Evolutionary conservation across 139 green algal species (phyloP).

Genomic region (Chlamydomonas incerta): DNA sequence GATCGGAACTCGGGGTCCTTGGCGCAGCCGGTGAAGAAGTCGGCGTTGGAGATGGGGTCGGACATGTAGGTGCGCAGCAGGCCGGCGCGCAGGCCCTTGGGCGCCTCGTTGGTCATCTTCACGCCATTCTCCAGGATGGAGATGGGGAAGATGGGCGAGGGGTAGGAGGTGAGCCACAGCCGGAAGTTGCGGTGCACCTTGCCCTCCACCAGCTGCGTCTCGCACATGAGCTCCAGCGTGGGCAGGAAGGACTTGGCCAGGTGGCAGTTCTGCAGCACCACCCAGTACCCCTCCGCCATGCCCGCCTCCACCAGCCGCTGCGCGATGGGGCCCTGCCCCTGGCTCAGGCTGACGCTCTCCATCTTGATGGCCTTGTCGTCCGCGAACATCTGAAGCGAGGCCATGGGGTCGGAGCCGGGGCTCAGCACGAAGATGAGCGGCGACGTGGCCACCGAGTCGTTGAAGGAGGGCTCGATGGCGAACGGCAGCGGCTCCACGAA

Average conservation of each 20-base stretch:
- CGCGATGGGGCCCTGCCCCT: constrained; percentile 84
- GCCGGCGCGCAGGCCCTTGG: constrained; percentile 72
- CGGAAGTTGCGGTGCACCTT: constrained; percentile 71
- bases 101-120: constrained; percentile 85
- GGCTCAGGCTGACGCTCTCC: constrained; percentile 80
- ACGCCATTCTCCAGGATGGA: constrained; percentile 79
- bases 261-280: constrained; percentile 88
- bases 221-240: constrained; percentile 80
- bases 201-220: constrained; percentile 74
- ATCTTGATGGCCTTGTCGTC: constrained; percentile 74
- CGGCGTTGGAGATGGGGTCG: constrained; percentile 73
- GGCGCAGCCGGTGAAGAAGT: constrained; percentile 78
- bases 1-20: constrained; percentile 74
- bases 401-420: constrained; percentile 84
- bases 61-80: constrained; percentile 79
- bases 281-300: constrained; percentile 78
- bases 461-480: constrained; percentile 80
- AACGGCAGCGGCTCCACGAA: constrained; percentile 87
- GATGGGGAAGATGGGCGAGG: constrained; percentile 78
- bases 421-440: constrained; percentile 88
- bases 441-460: constrained; percentile 68
- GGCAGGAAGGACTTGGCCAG: constrained; percentile 82
- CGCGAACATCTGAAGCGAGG: constrained; percentile 81
- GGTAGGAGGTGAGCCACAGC: constrained; percentile 85
- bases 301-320: constrained; percentile 73